phyloP scores from a whole-genome alignment of 495 filamentous ascomycete genomes.

The Penicillium bialowiezense region DNA sequence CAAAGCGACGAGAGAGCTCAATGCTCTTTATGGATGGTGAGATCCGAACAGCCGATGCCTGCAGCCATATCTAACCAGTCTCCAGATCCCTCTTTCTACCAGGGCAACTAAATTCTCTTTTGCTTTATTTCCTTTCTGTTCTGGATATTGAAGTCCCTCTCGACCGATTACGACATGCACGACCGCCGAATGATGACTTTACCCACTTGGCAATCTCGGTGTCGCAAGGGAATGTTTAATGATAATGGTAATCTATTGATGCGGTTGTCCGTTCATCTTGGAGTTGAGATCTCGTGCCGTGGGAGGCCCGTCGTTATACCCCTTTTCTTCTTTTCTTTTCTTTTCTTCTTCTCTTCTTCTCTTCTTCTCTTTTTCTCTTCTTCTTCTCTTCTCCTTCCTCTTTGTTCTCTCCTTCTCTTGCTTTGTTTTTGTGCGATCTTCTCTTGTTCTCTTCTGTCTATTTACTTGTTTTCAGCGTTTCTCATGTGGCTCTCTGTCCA shows the following conservation, averaged over 20 bases:
- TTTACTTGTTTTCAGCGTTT: constrained; percentile 3
- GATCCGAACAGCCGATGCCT: background rate
- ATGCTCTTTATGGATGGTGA: constrained; percentile 52
- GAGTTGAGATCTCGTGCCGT: constrained; percentile 2
- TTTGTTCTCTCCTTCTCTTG: background rate
- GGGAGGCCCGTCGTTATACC: constrained; percentile 27
- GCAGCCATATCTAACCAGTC: background rate
- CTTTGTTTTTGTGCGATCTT: background rate
- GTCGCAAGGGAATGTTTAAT: constrained; percentile 32
- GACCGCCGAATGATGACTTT: constrained; percentile 23
- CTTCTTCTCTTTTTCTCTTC: background rate
- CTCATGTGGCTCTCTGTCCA: constrained; percentile 1
- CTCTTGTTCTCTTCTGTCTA: background rate
- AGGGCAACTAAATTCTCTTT: constrained; percentile 11
- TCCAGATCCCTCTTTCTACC: constrained; percentile 13
- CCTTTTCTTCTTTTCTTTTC: constrained; percentile 13
- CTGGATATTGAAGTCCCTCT: too few species aligned
- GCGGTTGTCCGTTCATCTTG: constrained; percentile 15
- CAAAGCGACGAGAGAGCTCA: constrained; percentile 57
- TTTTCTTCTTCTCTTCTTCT: constrained; percentile 4
- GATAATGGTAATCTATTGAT: constrained; percentile 40
- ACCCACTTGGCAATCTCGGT: constrained; percentile 20
- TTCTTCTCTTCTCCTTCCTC: constrained; percentile 2
- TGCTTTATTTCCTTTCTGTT: constrained; percentile 4
- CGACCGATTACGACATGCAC: constrained; percentile 32